Evolutionary conservation across 2,329 filamentous ascomycete species (phyloP).

Genomic region (Ophiostoma ips): DNA sequence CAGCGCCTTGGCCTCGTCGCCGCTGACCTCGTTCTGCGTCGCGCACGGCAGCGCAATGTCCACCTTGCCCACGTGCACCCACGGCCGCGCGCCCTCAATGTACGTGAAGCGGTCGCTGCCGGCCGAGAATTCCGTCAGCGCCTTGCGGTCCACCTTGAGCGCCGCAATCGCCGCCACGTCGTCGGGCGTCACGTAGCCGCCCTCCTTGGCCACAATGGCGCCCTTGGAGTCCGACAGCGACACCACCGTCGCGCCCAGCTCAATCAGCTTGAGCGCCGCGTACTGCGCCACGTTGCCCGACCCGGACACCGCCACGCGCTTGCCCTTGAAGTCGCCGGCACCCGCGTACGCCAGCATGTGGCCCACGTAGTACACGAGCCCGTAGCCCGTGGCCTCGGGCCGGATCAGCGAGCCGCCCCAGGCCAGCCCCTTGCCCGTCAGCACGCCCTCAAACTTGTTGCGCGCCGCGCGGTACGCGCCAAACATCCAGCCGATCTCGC

Average conservation of each 20-base stretch:
- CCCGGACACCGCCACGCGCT: constrained; percentile 89
- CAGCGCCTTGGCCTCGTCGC: constrained; percentile 75
- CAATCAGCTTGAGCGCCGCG: constrained; percentile 88
- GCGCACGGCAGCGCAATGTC: constrained; percentile 87
- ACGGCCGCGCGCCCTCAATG: constrained; percentile 75
- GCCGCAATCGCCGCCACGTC: constrained; percentile 66
- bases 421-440: constrained; percentile 85
- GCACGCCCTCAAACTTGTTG: constrained; percentile 88
- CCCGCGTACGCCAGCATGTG: constrained; percentile 92
- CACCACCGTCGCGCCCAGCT: constrained; percentile 84
- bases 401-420: constrained; percentile 94
- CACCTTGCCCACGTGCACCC: constrained; percentile 78
- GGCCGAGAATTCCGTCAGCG: constrained; percentile 57
- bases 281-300: constrained; percentile 98
- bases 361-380: constrained; percentile 89
- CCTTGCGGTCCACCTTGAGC: constrained; percentile 77
- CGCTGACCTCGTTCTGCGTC: constrained; percentile 94
- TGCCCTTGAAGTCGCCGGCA: constrained; percentile 74
- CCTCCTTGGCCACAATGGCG: constrained; percentile 57
- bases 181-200: constrained; percentile 58
- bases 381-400: constrained; percentile 89
- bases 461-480: constrained; percentile 79
- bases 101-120: constrained; percentile 67
- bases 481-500: constrained; percentile 91
- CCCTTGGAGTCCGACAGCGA: constrained; percentile 92